Base-by-base conservation (phyloP, 2,329 filamentous ascomycete genomes). In the Elsinoe ampelina region DNA sequence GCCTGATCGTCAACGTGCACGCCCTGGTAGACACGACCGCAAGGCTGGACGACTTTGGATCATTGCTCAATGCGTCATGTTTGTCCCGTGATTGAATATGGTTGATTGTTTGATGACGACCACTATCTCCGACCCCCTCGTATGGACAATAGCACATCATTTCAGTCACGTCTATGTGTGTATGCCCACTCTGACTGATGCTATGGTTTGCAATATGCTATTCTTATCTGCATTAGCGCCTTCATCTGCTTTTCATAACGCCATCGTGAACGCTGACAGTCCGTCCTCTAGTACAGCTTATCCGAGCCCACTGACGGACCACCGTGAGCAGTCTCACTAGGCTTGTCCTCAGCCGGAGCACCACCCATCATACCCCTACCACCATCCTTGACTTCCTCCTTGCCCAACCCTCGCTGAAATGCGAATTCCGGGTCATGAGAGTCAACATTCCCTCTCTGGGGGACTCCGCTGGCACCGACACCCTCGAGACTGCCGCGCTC, bases 401-500 rank as follows among this genome's bases (percentile, higher is more conserved):
- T 66, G 39, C 67, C 66, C 59, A 72, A 55, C 17, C 69, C 72
- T 54, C 72, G 66, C 65, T 72, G 72, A 36, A 60, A 58, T 1
- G 68, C 68, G 58, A 67, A 66, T n/a, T 47, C 61, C 1, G 71
- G 71, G 22, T 70, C 65, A 22, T 64, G 64, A 36, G 66, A 59
- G 59, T 72, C 65, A 15, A 69, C 52, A 10, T 60, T 50, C 43
- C 59, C 57, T n/a, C 51, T 54, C 3, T 61, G 39, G 32, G 60
- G 58, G 38, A 64, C 52, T 20, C 62, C 62, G 22, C 63, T 64
- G 22, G 68, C 68, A 1, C 75, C 74, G 3, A 76, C 67, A 1
- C 75, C 76, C 52, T 75, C 72, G 5, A 76, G 62, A 2, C 77
- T 75, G 1, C 66, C 15, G 1, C 70, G 63, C 8, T 71, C 63